These are phyloP conservation scores for Fusarium continuum DNA, from an alignment of 2,329 filamentous ascomycete species.

Conservation along the genomic window DNA sequence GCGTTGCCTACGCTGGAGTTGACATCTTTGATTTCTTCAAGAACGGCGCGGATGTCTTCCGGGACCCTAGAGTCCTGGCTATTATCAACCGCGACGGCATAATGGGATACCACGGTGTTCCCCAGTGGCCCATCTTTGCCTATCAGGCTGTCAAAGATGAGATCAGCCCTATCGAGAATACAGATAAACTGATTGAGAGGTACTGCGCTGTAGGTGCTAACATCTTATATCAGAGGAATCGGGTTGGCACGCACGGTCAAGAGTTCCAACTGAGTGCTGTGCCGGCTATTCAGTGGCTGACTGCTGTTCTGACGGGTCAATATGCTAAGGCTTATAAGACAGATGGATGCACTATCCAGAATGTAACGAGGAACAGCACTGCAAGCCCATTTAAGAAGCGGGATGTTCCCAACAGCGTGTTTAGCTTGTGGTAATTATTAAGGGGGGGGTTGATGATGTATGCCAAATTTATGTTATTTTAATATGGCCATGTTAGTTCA, in stretches of 20 bases:
- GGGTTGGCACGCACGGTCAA: slow-evolving; percentile 21
- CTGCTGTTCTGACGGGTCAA: slow-evolving; percentile 15
- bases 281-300: slow-evolving; percentile 29
- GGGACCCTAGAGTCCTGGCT: slow-evolving; percentile 4
- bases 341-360: slow-evolving; percentile 36
- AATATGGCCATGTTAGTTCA: too few relatives aligned
- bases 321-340: slow-evolving; percentile 18
- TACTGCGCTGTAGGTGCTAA: slow-evolving; percentile 36
- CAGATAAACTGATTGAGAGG: slow-evolving; percentile 27
- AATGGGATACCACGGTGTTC: slow-evolving; percentile 41
- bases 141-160: slow-evolving; percentile 37
- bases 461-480: too few relatives aligned
- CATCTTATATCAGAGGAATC: slow-evolving; percentile 39
- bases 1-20: slow-evolving; percentile 6
- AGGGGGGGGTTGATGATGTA: too few relatives aligned
- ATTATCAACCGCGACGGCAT: slow-evolving; percentile 35
- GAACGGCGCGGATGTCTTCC: not conserved
- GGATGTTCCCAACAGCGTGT: slow-evolving; percentile 8
- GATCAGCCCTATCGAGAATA: slow-evolving; percentile 29
- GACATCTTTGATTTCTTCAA: slow-evolving; percentile 33
- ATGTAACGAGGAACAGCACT: slow-evolving; percentile 32
- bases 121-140: slow-evolving; percentile 34
- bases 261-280: slow-evolving; percentile 13
- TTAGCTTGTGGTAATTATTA: slow-evolving; percentile 19
- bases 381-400: slow-evolving; percentile 16